phyloP scores from a whole-genome alignment of 164 flowering plant species.

The Aristolochia contorta region DNA sequence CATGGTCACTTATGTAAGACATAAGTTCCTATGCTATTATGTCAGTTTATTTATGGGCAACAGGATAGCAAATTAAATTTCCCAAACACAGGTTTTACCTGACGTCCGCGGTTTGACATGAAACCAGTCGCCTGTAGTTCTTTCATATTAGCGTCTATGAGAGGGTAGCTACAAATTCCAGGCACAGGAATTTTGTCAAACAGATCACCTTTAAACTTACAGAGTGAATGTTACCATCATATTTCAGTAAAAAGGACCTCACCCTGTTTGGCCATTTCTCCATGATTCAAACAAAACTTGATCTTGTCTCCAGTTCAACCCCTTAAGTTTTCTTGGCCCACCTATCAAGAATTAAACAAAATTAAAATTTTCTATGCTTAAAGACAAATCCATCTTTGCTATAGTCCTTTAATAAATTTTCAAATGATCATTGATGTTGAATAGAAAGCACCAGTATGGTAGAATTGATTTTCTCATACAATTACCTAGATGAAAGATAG shows the following conservation, averaged over 20 bases:
- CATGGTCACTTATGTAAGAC: no score
- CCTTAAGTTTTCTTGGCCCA: conserved; percentile 67
- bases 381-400: no score
- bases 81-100: conserved; percentile 31
- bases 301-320: conserved; percentile 70
- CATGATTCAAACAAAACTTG: conserved; percentile 57
- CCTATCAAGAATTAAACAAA: conserved; percentile 28
- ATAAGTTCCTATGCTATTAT: no score
- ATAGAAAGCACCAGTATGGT: background rate
- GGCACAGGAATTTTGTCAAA: background rate
- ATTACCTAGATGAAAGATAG: conserved; percentile 74
- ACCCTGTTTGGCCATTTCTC: conserved; percentile 90
- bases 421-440: background rate
- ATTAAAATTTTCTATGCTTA: no score
- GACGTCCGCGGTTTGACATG: conserved; percentile 96
- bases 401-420: no score
- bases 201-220: no score
- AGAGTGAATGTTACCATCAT: background rate
- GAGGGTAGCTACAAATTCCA: conserved; percentile 57
- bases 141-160: conserved; percentile 90
- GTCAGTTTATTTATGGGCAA: no score
- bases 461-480: background rate
- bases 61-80: no score
- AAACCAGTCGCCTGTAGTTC: conserved; percentile 76
- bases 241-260: conserved; percentile 5